Base-by-base conservation (phyloP, 108 stramenopile species). In the Parmales sp. region DNA sequence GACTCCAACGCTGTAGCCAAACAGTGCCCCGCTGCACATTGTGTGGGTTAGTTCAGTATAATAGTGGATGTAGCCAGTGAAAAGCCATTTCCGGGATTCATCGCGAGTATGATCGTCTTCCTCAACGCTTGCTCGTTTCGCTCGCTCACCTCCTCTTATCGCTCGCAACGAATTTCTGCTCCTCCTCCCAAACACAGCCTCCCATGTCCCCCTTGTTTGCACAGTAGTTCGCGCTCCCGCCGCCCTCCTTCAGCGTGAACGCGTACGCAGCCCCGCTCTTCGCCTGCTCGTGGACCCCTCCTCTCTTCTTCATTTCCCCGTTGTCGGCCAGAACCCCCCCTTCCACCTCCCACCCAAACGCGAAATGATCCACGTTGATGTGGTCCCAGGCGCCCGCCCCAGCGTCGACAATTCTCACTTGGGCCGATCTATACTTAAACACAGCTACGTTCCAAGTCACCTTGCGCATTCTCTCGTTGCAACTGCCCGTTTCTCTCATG, bases 311-410 rank as follows among this genome's bases (percentile, higher is more conserved):
- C 38, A 73, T 73, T 4, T 67, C 50, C 6, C 36, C 68, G 75
- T 16, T 76, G 3, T 19, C 69, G 66, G 26, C 76, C 66, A 28
- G 67, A 71, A 13, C 50, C 63, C 8, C 65, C 41, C 1, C 44
- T 38, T 69, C 38, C 48, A 66, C 28, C 26, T 71, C 64, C 90
- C 89, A 92, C 28, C 63, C 63, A 63, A 90, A 88, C 0, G 71
- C 38, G 29, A 92, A 67, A 28, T 87, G 65, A 63, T 92, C 90
- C n/a, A 89, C 78, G 69, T 80, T 87, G 41, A 91, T 86, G 69
- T 88, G 86, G 37, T 83, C 90, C 87, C 88, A 91, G 37, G 69
- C 49, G 1, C 64, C 38, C 11, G 71, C 65, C 2, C 79, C 74
- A 6, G 70, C 75, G 51, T 89, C 90, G 6, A 88, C 87, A 54